These are phyloP conservation scores for Metschnikowia borealis DNA, from an alignment of 805 yeast genomes.

Conservation along the genomic window DNA sequence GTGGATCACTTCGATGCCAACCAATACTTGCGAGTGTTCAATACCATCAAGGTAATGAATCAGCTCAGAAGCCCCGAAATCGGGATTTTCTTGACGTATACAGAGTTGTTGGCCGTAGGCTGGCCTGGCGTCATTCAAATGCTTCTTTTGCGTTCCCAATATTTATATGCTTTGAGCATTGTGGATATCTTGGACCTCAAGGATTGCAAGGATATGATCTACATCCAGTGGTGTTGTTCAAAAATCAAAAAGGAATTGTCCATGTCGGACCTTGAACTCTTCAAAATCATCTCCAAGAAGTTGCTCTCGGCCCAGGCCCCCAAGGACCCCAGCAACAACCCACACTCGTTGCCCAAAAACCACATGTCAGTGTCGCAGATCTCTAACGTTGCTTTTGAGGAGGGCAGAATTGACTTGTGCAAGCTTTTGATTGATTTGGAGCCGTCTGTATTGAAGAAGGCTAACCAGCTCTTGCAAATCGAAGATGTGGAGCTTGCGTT, in stretches of 20 bases:
- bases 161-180: slow-evolving; percentile 60
- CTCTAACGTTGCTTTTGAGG: slow-evolving; percentile 66
- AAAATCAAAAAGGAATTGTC: slow-evolving; percentile 56
- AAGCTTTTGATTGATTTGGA: slow-evolving; percentile 66
- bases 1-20: slow-evolving; percentile 52
- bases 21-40: slow-evolving; percentile 58
- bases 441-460: slow-evolving; percentile 55
- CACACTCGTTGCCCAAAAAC: slow-evolving; percentile 24
- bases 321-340: slow-evolving; percentile 20
- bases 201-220: slow-evolving; percentile 41
- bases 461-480: slow-evolving; percentile 58
- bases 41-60: slow-evolving; percentile 63
- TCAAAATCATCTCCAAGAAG: slow-evolving; percentile 44
- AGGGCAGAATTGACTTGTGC: slow-evolving; percentile 73
- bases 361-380: slow-evolving; percentile 51
- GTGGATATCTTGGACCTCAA: slow-evolving; percentile 46
- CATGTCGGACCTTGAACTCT: slow-evolving; percentile 56
- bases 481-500: slow-evolving; percentile 71
- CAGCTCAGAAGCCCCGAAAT: slow-evolving; percentile 58
- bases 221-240: slow-evolving; percentile 75
- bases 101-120: slow-evolving; percentile 50
- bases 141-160: slow-evolving; percentile 55
- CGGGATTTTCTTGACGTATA: slow-evolving; percentile 65
- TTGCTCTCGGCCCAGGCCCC: slow-evolving; percentile 27
- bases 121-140: slow-evolving; percentile 52